Base-by-base conservation (phyloP, 345 rosid species). In the Lenwebbia sp. region DNA sequence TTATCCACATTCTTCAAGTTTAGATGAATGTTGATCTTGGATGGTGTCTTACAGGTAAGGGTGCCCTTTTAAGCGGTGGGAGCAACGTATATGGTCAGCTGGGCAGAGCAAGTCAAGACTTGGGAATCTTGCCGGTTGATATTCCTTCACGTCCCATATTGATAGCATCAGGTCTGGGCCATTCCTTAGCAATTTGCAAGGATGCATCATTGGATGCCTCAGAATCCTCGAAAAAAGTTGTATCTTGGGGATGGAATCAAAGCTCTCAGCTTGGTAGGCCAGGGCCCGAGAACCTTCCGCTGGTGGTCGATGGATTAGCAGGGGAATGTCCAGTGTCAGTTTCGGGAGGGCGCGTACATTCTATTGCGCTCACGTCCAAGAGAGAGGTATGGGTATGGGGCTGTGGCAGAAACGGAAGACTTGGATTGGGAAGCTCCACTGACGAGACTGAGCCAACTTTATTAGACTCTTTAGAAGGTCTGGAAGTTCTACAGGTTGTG, bases 241-340 rank as follows among this genome's bases (percentile, higher is more conserved):
- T 92, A 47, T 94, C 99, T 5, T 96, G 99, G 99, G 99, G 99
- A 50, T 97, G 99, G 99, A 95, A 95, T 86, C 90, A 88, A 41
- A 94, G 92, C 75, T 91, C 88, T 65, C 99, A 95, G 91, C 96
- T 97, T 12, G 99, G 99, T 54, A 95, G 98, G 87, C 55, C 85
- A 28, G 96, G 96, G 82, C 91, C 88, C 0, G 98, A 92, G 86
- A 85, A 88, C 75, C 58, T 92, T 52, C 97, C 96, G 1, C 81
- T 84, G 26, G 86, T 88, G 83, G 90, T 95, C 6, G 91, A 92
- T 81, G 96, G 93, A 86, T 83, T 93, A 89, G 88, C 86, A 23
- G 96, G 85, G 33, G 94, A 94, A 87, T 90, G 13, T 62, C 91
- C 92, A 65, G 70, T 91, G 28, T 91, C 93, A 0, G 93, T 93